phyloP scores from a whole-genome alignment of 768 basidiomycete genomes.

The Galerina sulciceps region DNA sequence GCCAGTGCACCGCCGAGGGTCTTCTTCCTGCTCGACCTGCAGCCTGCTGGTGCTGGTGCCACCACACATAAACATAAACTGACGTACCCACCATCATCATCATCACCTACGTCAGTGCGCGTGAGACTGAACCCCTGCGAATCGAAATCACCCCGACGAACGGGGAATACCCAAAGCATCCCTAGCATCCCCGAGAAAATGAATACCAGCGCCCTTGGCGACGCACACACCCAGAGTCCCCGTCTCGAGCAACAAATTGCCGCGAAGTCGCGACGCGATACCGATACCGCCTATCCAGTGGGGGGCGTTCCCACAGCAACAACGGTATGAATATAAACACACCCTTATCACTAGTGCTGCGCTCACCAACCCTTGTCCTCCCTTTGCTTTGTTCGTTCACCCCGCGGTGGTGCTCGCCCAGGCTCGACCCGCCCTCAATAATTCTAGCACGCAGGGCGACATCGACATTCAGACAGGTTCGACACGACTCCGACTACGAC shows the following conservation, averaged over 20 bases:
- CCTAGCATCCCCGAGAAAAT: too few relatives aligned
- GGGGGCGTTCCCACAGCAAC: constrained; percentile 25
- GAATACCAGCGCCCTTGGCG: too few relatives aligned
- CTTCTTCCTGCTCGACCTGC: constrained; percentile 12
- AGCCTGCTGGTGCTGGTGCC: neutral
- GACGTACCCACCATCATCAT: neutral
- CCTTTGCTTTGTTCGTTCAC: neutral
- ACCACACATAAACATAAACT: constrained; percentile 7
- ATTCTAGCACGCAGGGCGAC: neutral
- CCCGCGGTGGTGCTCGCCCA: too few relatives aligned
- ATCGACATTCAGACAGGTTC: neutral
- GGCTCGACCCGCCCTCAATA: too few relatives aligned
- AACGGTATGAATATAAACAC: constrained; percentile 14
- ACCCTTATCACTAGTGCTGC: neutral
- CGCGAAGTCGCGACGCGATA: neutral
- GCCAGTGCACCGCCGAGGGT: constrained; percentile 32
- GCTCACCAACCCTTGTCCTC: neutral
- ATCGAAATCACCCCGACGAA: too few relatives aligned
- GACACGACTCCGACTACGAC: neutral
- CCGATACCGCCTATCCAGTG: neutral
- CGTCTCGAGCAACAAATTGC: neutral
- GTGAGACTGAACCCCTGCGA: too few relatives aligned
- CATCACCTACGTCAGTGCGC: constrained; percentile 11
- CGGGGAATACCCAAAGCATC: too few relatives aligned
- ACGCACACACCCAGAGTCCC: neutral